These are phyloP conservation scores for Rhizomucor pusillus DNA, from an alignment of 371 early-diverging fungal species.

Conservation along the genomic window DNA sequence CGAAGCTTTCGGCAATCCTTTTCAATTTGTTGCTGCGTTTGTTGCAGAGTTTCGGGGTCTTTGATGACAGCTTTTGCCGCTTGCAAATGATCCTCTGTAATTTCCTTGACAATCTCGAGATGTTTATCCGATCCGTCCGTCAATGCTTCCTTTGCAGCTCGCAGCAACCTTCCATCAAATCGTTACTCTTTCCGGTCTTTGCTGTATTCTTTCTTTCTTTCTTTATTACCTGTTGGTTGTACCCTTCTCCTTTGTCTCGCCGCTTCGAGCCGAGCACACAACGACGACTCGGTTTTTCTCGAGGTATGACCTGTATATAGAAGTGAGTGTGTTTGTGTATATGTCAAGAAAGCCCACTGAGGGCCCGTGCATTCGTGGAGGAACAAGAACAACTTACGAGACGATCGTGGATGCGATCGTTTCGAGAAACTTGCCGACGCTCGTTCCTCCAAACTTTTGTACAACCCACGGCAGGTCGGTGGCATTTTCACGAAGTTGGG, in stretches of 20 bases:
- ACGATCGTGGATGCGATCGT: conserved; percentile 58
- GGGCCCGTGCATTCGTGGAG: background rate
- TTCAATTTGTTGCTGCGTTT: conserved; percentile 56
- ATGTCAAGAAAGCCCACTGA: background rate
- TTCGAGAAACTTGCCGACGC: conserved; percentile 77
- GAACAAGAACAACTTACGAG: conserved; percentile 34
- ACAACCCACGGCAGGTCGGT: conserved; percentile 62
- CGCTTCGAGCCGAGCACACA: conserved; percentile 83
- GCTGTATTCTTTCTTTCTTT: background rate
- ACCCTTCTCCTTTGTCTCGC: conserved; percentile 73
- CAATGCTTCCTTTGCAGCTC: conserved; percentile 70
- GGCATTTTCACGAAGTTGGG: conserved; percentile 16
- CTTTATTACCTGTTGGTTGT: conserved; percentile 65
- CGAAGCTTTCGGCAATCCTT: conserved; percentile 77
- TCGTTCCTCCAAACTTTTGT: conserved; percentile 89
- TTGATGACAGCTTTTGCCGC: conserved; percentile 62
- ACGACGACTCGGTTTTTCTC: conserved; percentile 64
- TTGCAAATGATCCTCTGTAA: conserved; percentile 82
- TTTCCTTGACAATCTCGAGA: conserved; percentile 79
- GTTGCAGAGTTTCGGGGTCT: conserved; percentile 47
- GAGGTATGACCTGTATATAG: conserved; percentile 25
- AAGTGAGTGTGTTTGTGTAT: background rate
- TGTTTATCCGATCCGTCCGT: conserved; percentile 57
- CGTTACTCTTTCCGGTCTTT: background rate
- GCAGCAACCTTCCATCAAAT: conserved; percentile 44